phyloP scores from a whole-genome alignment of 306 rosid genomes.

The peach (Prunus persica) region DNA sequence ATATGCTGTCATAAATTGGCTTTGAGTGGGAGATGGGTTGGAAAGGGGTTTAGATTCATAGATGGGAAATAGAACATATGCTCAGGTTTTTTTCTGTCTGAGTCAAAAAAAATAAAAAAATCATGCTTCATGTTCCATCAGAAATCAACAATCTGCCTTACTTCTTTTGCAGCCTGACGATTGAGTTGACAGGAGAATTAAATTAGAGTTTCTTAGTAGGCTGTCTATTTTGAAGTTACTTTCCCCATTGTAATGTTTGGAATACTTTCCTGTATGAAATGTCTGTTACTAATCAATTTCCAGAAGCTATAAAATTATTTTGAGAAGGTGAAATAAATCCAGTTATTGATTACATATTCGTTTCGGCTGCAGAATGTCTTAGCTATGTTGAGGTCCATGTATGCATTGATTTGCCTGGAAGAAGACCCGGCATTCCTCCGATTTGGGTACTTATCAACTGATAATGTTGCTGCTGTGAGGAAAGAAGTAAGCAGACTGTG shows the following conservation, averaged over 20 bases:
- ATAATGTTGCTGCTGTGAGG: conserved; percentile 60
- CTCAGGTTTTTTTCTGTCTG: not conserved
- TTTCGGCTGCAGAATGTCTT: conserved; percentile 51
- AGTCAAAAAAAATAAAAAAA: not conserved
- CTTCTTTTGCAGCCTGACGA: not conserved
- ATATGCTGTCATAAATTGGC: not conserved
- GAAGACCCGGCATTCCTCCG: conserved; percentile 84
- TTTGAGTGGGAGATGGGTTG: not conserved
- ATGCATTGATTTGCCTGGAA: conserved; percentile 70
- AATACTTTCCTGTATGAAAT: not conserved
- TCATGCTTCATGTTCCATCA: not conserved
- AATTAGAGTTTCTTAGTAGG: not conserved
- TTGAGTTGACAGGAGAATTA: not conserved
- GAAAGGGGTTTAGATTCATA: not conserved
- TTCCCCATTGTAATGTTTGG: not conserved
- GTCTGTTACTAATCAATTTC: not conserved
- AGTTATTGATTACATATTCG: not conserved
- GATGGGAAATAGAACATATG: not conserved
- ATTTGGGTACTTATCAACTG: conserved; percentile 61
- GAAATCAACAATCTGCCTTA: not conserved
- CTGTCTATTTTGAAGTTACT: not conserved
- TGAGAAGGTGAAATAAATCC: not conserved
- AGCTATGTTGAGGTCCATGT: conserved; percentile 67
- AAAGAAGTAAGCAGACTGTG: conserved; percentile 73
- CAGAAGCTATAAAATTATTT: no score